phyloP scores from a whole-genome alignment of 208 protist species.

The Leishmania gerbilli region DNA sequence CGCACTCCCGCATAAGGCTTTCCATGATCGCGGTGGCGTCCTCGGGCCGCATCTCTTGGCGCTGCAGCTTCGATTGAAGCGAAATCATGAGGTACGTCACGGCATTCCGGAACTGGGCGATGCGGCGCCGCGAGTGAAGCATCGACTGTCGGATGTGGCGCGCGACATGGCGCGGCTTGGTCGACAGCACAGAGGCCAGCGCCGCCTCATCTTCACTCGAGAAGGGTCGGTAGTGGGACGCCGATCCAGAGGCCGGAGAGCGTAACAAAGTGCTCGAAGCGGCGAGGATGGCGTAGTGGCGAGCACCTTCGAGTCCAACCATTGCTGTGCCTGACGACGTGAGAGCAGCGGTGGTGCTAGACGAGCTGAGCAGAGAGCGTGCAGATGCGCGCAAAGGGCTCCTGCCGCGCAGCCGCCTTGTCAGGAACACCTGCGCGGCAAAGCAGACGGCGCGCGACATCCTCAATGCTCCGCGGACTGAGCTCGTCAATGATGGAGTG shows the following conservation, averaged over 20 bases:
- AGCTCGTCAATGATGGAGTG: neutral
- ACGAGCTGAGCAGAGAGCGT: neutral
- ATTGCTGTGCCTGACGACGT: neutral
- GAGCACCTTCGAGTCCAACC: neutral
- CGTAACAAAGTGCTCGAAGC: neutral
- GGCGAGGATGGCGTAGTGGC: slow-evolving; percentile 4
- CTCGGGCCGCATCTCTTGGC: slow-evolving; percentile 60
- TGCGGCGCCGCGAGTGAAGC: slow-evolving; percentile 69
- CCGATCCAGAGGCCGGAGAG: neutral
- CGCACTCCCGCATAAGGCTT: slow-evolving; percentile 89
- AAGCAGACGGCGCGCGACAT: neutral
- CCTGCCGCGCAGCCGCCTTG: neutral
- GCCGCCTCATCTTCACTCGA: slow-evolving; percentile 83
- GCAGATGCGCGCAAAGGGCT: neutral
- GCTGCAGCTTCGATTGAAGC: slow-evolving; percentile 82
- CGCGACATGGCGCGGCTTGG: slow-evolving; percentile 82
- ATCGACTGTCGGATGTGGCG: slow-evolving; percentile 87
- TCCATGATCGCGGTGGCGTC: slow-evolving; percentile 81
- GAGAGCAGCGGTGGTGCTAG: neutral
- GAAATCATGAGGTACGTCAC: slow-evolving; percentile 93
- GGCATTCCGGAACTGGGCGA: slow-evolving; percentile 88
- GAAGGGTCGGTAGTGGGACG: slow-evolving; percentile 69
- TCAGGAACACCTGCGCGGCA: neutral
- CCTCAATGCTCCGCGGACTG: neutral
- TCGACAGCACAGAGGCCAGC: slow-evolving; percentile 67